Evolutionary conservation across 805 yeast genomes (phyloP), one percentile per base, ranked within the genome.

Genomic region (Candida andamanensis): DNA sequence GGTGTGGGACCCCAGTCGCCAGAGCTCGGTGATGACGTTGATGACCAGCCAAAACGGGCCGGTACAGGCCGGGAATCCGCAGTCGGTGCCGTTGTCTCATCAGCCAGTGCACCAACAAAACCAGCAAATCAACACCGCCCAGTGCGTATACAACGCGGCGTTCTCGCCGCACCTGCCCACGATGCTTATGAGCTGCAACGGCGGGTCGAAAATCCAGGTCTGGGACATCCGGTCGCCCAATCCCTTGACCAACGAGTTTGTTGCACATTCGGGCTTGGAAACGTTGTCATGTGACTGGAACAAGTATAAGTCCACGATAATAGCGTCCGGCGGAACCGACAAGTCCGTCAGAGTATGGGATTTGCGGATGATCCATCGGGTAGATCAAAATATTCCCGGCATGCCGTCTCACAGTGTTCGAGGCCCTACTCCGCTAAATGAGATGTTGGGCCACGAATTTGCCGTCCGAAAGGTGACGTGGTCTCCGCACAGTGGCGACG

Each of bases 261-360:
- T 79, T 19, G 83, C 87, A 2, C 95, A 85, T 49, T 73, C 78
- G 12, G 95, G 95, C 2, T 67, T 85, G 29, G 97, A 90, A 52
- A 68, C 84, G 6, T 65, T 92, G 28, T 63, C 82, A 2, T 74
- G 87, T 39, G 97, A 90, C 63, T 89, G 87, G 80, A 92, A 90
- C 59, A 89, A 89, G 54, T 90, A 92, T 56, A 70, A 85, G 47
- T 72, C 86, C 2, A 71, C 80, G 2, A 73, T 86, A 0, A 61
- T 90, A 4, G 95, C 95, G 4, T 76, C 95, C 0, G 92, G 85
- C 3, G 95, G 96, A n/a, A 94, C 90, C 6, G 97, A 90, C 53
- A 84, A 84, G 49, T 62, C 79, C 15, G 74, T 89, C 27, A 74
- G 85, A 41, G 65, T 87, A 4, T 90, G 97, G 96, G 98, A 90